Conservation (phyloP, 495 filamentous ascomycete genomes). For the Aspergillus leporis region DNA sequence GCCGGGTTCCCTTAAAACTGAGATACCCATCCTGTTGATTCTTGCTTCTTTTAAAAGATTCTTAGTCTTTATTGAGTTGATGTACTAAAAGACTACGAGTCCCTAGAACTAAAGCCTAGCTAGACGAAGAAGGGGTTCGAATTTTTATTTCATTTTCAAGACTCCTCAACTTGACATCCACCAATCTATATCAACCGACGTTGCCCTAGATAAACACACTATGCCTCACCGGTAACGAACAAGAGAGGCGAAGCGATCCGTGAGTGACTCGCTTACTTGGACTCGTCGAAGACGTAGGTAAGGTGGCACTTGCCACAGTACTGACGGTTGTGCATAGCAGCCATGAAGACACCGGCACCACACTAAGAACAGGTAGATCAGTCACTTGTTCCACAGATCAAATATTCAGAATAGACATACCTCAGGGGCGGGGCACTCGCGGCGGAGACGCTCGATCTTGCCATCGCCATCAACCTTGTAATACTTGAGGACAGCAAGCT, state of each 20-base stretch:
- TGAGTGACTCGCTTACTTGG: constrained; percentile 49
- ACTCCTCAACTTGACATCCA: constrained; percentile 19
- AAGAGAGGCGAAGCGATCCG: constrained; percentile 23
- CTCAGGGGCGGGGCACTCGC: constrained; percentile 92
- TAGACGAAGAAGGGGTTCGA: constrained; percentile 6
- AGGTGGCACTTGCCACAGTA: constrained; percentile 99
- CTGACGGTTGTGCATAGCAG: constrained; percentile 98
- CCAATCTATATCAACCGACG: constrained; percentile 19
- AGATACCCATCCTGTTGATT: constrained; percentile 2
- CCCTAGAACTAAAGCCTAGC: background rate
- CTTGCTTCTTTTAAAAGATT: background rate
- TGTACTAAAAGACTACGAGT: background rate
- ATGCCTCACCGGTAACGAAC: constrained; percentile 24
- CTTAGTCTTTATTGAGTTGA: background rate
- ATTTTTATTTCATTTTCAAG: constrained; percentile 25
- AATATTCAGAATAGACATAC: constrained; percentile 55
- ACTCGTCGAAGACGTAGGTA: constrained; percentile 99
- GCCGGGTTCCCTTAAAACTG: constrained; percentile 38
- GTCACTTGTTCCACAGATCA: background rate
- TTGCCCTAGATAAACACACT: constrained; percentile 21
- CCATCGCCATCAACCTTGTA: constrained; percentile 99
- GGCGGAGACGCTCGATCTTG: constrained; percentile 98
- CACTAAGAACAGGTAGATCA: constrained; percentile 59
- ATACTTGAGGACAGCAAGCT: constrained; percentile 99
- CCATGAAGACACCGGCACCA: constrained; percentile 99